Conservation (phyloP, 2,329 filamentous ascomycete species). For the Microdochium nivale region DNA sequence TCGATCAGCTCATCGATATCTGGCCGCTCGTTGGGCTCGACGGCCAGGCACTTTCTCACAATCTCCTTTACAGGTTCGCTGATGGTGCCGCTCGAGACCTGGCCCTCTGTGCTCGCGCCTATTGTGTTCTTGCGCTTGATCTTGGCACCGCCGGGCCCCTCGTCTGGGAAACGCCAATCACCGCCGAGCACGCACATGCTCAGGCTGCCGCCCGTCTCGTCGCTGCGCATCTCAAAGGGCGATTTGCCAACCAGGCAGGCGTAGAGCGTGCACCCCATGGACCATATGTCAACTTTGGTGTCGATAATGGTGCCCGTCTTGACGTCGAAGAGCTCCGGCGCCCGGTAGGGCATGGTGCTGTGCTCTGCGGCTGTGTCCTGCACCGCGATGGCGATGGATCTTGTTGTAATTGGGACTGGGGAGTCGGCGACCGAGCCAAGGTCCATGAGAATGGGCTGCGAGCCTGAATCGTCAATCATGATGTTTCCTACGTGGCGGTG, state of each 20-base stretch:
- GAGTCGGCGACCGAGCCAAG: slow-evolving; percentile 84
- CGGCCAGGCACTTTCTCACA: slow-evolving; percentile 74
- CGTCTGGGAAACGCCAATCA: slow-evolving; percentile 94
- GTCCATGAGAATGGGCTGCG: slow-evolving; percentile 91
- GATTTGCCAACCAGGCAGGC: slow-evolving; percentile 95
- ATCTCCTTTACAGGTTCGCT: slow-evolving; percentile 80
- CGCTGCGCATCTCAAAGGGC: slow-evolving; percentile 89
- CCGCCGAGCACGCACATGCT: slow-evolving; percentile 88
- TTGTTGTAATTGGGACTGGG: slow-evolving; percentile 81
- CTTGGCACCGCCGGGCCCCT: slow-evolving; percentile 53
- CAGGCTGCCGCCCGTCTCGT: slow-evolving; percentile 90
- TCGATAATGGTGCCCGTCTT: slow-evolving; percentile 88
- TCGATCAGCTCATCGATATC: slow-evolving; percentile 25
- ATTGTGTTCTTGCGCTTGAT: slow-evolving; percentile 34
- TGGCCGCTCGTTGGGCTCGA: slow-evolving; percentile 82
- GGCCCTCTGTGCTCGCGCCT: slow-evolving; percentile 17
- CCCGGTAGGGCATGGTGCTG: slow-evolving; percentile 96
- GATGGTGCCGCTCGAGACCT: slow-evolving; percentile 40
- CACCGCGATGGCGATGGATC: slow-evolving; percentile 81
- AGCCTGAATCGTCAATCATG: slow-evolving; percentile 92
- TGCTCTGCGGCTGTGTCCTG: slow-evolving; percentile 95
- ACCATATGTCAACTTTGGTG: slow-evolving; percentile 98
- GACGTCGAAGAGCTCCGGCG: slow-evolving; percentile 95
- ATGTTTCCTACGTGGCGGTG: slow-evolving; percentile 67
- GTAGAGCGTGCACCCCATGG: slow-evolving; percentile 92